phyloP scores from a whole-genome alignment of 305 asterid species.

The Nicotiana rustica region DNA sequence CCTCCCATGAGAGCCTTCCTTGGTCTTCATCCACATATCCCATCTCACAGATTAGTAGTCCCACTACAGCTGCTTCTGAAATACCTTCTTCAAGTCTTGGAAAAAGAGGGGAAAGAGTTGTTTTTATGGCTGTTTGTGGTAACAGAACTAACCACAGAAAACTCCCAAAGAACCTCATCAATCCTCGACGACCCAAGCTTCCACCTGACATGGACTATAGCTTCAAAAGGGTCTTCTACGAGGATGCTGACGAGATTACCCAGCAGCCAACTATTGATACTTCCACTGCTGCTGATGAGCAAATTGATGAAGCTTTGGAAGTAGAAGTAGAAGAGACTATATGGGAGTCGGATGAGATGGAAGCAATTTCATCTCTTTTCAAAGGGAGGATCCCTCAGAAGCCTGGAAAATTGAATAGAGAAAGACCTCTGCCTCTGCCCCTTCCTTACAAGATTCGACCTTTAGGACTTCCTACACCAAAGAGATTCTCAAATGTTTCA shows the following conservation, averaged over 20 bases:
- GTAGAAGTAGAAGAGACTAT: constrained; percentile 36
- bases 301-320: constrained; percentile 35
- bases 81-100: constrained; percentile 34
- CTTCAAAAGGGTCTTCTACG: constrained; percentile 13
- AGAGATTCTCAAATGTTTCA: constrained; percentile 46
- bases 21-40: not conserved
- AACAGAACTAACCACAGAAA: constrained; percentile 46
- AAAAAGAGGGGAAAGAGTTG: constrained; percentile 37
- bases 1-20: constrained; percentile 3
- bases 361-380: constrained; percentile 89
- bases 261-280: constrained; percentile 20
- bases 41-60: not conserved
- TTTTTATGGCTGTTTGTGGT: constrained; percentile 43
- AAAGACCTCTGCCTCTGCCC: constrained; percentile 77
- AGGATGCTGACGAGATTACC: not conserved
- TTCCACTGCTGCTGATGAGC: not conserved
- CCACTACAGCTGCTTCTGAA: constrained; percentile 32
- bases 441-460: constrained; percentile 79
- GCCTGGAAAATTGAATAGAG: constrained; percentile 65
- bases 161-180: constrained; percentile 67
- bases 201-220: constrained; percentile 53
- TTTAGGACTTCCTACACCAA: constrained; percentile 70
- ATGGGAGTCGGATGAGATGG: constrained; percentile 87
- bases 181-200: constrained; percentile 65
- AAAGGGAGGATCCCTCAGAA: constrained; percentile 84